These are phyloP conservation scores for Bipolaris zeicola DNA, from an alignment of 2,329 filamentous ascomycete genomes.

Conservation along the genomic window DNA sequence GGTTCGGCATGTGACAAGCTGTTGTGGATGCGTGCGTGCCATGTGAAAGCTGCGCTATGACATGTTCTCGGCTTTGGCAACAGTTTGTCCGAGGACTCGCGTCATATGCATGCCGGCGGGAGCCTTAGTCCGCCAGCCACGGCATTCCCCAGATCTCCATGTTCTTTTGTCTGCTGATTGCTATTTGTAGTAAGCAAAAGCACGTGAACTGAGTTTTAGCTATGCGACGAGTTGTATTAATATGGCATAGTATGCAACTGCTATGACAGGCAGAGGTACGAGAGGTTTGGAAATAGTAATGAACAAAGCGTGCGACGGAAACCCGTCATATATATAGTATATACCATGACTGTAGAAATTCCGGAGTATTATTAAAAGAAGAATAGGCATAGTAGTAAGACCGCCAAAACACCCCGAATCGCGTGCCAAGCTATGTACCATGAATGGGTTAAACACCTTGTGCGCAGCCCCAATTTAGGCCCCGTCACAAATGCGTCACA, in stretches of 20 bases:
- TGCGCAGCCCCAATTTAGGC: neutral
- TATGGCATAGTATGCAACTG: too few relatives aligned
- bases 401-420: neutral
- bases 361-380: neutral
- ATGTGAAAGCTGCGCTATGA: constrained; percentile 30
- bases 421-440: neutral
- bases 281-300: neutral
- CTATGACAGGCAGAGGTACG: neutral
- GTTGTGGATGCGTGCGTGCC: constrained; percentile 17
- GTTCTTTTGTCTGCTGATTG: neutral
- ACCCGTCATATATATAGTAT: neutral
- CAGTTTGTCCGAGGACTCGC: constrained; percentile 2
- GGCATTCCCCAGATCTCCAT: neutral
- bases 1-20: constrained; percentile 32
- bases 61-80: constrained; percentile 21
- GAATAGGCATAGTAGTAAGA: neutral
- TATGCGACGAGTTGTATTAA: neutral
- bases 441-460: neutral
- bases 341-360: too few relatives aligned
- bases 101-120: constrained; percentile 1
- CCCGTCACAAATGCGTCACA: neutral
- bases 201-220: too few relatives aligned
- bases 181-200: neutral
- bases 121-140: constrained; percentile 6
- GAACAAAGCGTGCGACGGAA: neutral